Conservation (phyloP, 495 filamentous ascomycete species). For the Podospora conica region DNA sequence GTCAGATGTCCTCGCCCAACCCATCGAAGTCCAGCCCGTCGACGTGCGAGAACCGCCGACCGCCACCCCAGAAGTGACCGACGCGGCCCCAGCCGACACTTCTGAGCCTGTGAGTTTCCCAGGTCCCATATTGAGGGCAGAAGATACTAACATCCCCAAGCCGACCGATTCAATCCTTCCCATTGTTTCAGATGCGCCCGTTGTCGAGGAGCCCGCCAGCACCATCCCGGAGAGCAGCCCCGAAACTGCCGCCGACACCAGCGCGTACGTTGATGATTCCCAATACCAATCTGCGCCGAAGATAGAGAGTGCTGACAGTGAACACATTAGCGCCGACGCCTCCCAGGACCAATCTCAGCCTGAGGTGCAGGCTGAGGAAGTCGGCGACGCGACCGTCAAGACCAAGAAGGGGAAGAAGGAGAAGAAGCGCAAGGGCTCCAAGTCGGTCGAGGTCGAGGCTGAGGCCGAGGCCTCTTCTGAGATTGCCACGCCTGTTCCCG, state of each 20-base stretch:
- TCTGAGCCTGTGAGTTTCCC: not conserved
- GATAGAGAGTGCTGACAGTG: not conserved
- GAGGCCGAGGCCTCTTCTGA: slow-evolving; percentile 1
- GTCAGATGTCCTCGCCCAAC: not conserved
- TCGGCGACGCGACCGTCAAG: not conserved
- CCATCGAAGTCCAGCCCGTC: not conserved
- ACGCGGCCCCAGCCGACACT: not conserved
- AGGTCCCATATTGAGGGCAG: not conserved
- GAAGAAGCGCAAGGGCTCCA: slow-evolving; percentile 12
- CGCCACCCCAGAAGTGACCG: not conserved
- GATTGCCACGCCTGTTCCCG: slow-evolving; percentile 1
- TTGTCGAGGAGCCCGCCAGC: not conserved
- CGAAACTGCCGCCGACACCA: not conserved
- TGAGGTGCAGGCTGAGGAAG: not conserved
- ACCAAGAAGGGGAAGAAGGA: slow-evolving; percentile 24
- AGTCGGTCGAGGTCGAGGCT: slow-evolving; percentile 15
- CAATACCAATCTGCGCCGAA: not conserved
- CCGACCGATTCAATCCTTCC: not conserved
- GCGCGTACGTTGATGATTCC: not conserved
- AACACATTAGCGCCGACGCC: not conserved
- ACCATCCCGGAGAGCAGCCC: not conserved
- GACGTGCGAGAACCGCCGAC: not conserved
- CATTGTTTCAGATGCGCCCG: not conserved
- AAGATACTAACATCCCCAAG: not conserved
- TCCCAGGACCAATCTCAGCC: not conserved